These are phyloP conservation scores for Protomyces gravidus DNA, from an alignment of 1,139 yeast genomes.

Conservation along the genomic window DNA sequence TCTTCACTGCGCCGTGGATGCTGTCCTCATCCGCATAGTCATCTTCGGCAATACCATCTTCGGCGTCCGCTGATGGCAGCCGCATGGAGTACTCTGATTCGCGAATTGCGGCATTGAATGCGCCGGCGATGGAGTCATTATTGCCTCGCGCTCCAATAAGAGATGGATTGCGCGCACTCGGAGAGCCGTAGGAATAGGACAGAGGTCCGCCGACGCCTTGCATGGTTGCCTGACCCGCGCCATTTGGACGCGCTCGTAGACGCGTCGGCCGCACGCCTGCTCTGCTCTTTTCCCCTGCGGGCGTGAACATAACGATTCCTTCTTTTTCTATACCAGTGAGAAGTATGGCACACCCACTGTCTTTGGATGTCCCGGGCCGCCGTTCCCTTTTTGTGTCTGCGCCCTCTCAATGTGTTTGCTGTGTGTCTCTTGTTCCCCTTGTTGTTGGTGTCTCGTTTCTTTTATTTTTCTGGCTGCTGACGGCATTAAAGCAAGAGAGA, in stretches of 20 bases:
- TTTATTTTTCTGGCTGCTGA: too few species aligned
- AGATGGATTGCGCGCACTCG: slow-evolving; percentile 3
- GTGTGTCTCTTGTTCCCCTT: too few species aligned
- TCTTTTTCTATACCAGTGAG: too few species aligned
- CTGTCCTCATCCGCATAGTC: neutral
- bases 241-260: neutral
- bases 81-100: neutral
- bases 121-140: slow-evolving; percentile 13
- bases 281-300: slow-evolving; percentile 15
- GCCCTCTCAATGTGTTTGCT: too few species aligned
- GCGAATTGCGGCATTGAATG: slow-evolving; percentile 13
- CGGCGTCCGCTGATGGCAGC: neutral
- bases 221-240: neutral
- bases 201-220: slow-evolving; percentile 15
- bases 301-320: slow-evolving; percentile 22
- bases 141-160: neutral
- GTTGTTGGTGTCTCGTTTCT: too few species aligned
- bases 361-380: too few species aligned
- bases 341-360: too few species aligned
- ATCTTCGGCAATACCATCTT: too few species aligned
- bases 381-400: too few species aligned
- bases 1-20: neutral
- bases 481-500: too few species aligned
- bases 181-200: slow-evolving; percentile 30
- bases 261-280: slow-evolving; percentile 9